Conservation (phyloP, 1,139 yeast species). For the Protomyces inouyei region DNA sequence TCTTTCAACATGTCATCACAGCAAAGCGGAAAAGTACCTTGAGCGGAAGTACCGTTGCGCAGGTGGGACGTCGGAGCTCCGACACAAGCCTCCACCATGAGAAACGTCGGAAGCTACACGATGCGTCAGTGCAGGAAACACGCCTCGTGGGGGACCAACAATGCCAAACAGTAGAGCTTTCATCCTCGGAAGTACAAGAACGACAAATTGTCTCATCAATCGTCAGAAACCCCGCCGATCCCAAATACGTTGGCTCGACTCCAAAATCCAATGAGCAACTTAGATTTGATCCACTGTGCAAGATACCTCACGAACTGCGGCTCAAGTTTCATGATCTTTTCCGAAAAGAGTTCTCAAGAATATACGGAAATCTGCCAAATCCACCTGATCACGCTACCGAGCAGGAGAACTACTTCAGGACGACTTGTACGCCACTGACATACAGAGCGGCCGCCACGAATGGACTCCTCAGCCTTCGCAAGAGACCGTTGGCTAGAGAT, state of each 20-base stretch:
- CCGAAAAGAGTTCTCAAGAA: slow-evolving; percentile 7
- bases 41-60: no score
- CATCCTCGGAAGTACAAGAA: background rate
- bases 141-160: no score
- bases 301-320: slow-evolving; percentile 11
- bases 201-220: background rate
- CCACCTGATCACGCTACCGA: slow-evolving; percentile 5
- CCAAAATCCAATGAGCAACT: background rate
- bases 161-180: no score
- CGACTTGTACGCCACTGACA: slow-evolving; percentile 4
- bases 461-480: slow-evolving; percentile 7
- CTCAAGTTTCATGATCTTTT: slow-evolving; percentile 7
- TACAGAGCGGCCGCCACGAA: slow-evolving; percentile 13
- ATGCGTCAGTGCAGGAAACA: no score
- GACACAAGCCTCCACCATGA: no score
- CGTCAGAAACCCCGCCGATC: background rate
- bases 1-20: background rate
- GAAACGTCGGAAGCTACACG: no score
- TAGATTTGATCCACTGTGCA: slow-evolving; percentile 5
- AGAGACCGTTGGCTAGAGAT: background rate
- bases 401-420: slow-evolving; percentile 6
- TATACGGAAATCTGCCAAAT: slow-evolving; percentile 2
- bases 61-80: no score
- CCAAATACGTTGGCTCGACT: background rate
- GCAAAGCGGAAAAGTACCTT: no score